A percentile compares a stretch with the other conserved stretches of the same genome.
Evolutionary conservation across 1,139 yeast species (phyloP).

Genomic region (Pichia sp.): DNA sequence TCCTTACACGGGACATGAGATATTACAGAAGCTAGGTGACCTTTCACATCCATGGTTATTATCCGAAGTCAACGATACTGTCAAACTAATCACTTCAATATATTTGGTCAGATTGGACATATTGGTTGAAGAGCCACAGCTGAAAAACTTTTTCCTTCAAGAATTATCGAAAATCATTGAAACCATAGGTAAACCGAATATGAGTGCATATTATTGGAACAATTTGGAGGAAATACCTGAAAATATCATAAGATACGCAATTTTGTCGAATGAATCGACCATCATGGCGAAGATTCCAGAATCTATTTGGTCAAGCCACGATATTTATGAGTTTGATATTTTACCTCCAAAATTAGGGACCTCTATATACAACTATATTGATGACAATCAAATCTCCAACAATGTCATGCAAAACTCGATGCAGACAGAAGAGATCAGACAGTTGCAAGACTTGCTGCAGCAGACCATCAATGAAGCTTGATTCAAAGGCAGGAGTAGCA

Average conservation of each 20-base stretch:
- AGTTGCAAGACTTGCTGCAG: conserved; percentile 15
- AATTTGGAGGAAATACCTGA: conserved; percentile 35
- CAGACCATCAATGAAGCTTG: conserved; percentile 9
- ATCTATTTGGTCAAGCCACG: conserved; percentile 52
- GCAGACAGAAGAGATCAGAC: conserved; percentile 19
- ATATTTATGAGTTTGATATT: conserved; percentile 61
- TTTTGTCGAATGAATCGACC: conserved; percentile 61
- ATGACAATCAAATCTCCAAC: conserved; percentile 26
- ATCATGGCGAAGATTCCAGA: conserved; percentile 64
- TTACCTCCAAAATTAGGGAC: conserved; percentile 50
- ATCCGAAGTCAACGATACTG: conserved; percentile 18
- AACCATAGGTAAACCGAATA: conserved; percentile 14
- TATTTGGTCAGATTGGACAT: conserved; percentile 43
- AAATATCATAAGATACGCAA: conserved; percentile 56
- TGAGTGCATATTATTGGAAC: conserved; percentile 11
- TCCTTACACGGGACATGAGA: conserved; percentile 49
- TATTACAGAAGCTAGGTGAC: conserved; percentile 35
- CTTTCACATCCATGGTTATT: conserved; percentile 12
- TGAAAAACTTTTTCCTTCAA: conserved; percentile 38
- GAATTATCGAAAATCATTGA: conserved; percentile 34
- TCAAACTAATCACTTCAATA: conserved; percentile 37
- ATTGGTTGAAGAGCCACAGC: conserved; percentile 40
- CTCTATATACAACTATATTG: conserved; percentile 30
- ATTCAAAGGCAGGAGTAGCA: too few species aligned
- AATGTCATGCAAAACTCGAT: conserved; percentile 19